Percentiles rank a stretch among this genome's conserved stretches.
Evolutionary conservation across 225 moss, liverwort and hornwort species (phyloP).

Genomic region (Antitrichia curtipendula): DNA sequence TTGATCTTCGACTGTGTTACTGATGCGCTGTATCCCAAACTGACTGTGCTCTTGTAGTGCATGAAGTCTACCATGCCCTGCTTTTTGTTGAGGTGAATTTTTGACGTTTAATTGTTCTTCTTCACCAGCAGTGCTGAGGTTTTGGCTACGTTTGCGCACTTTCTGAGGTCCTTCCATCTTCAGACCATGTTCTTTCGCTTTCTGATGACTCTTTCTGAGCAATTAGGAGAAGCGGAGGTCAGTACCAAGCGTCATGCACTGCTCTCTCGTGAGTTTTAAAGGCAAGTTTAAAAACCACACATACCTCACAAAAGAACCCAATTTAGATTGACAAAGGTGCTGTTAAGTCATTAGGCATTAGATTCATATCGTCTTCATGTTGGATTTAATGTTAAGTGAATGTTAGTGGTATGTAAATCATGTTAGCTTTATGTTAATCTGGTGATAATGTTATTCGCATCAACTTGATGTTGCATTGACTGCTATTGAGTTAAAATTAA

Average conservation of each 20-base stretch:
- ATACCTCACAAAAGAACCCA: not conserved
- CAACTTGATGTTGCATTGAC: not conserved
- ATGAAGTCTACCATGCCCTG: constrained; percentile 3
- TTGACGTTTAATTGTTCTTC: not conserved
- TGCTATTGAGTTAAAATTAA: not conserved
- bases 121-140: not conserved
- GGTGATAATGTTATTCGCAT: not conserved
- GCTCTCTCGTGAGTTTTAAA: not conserved
- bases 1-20: not conserved
- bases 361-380: not conserved
- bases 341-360: not conserved
- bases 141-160: not conserved
- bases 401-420: not conserved
- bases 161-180: not conserved
- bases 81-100: not conserved
- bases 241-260: not conserved
- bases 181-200: not conserved
- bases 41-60: not conserved
- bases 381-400: too few relatives aligned
- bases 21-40: not conserved
- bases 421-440: not conserved
- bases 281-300: not conserved
- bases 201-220: not conserved
- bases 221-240: not conserved
- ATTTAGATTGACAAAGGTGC: not conserved